Evolutionary conservation across 352 stramenopile genomes (phyloP), one percentile per base, ranked within the genome.

Genomic region (Pythium diclinum): DNA sequence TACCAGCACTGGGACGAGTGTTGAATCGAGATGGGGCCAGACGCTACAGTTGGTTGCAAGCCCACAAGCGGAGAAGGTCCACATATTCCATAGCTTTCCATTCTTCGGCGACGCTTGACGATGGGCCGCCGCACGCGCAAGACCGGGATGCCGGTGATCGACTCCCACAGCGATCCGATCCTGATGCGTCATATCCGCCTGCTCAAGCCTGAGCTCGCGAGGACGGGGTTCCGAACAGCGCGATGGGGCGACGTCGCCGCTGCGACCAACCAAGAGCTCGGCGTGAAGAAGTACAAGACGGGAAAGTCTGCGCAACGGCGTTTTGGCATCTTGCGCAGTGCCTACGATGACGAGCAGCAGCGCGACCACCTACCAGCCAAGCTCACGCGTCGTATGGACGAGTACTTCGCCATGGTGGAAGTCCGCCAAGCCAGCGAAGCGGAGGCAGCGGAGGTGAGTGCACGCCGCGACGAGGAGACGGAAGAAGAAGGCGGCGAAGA

Each of bases 171-270:
- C 19, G 59, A 65, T 23, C 9, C 48, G 16, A n/a, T 23, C 33
- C 34, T 65, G 14, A 11, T 65, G 16, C 59, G 59, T 21, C 48
- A 59, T 16, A 52, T 65, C 21, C 59, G 59, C 6, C 33, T 65
- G 17, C 48, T 65, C 17, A 58, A 59, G 49, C 59, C 59, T 8
- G 48, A 65, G 13, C 59, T 65, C 34, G 59, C 59, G 25, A 10
- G 25, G 14, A 44, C 17, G 2, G 59, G 59, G n/a, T 65, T 65
- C 48, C 47, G 36, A 3, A 57, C 25, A 3, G 49, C 56, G 25
- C 48, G 57, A 21, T 65, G 59, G 59, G 34, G 25, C 0, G 56
- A 51, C 0, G 33, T 65, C 21, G 59, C 59, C 8, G 33, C 23
- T 7, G 59, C 59, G 8, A 34, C 56, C 33, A 65, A 65, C 59